A percentile compares a stretch with the other conserved stretches of the same genome.
phyloP scores from a whole-genome alignment of 192 early-diverging fungal genomes.

The Umbelopsis isabellina region DNA sequence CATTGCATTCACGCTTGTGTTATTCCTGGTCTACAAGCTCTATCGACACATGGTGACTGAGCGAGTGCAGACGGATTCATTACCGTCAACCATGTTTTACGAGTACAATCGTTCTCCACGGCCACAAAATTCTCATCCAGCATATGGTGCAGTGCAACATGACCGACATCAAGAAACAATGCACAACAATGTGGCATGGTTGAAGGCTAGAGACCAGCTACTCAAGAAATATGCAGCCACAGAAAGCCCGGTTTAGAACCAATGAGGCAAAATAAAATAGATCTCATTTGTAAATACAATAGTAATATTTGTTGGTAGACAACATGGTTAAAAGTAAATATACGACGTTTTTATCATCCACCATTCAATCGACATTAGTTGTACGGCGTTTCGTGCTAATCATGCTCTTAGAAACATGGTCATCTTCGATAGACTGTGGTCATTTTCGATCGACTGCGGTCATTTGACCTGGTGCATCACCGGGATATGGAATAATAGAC shows the following conservation, averaged over 20 bases:
- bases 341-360: no score
- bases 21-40: not conserved
- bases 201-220: not conserved
- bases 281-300: not conserved
- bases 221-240: not conserved
- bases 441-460: no score
- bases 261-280: no score
- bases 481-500: no score
- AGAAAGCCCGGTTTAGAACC: not conserved
- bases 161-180: not conserved
- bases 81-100: not conserved
- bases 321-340: no score
- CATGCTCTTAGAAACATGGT: no score
- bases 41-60: not conserved
- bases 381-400: no score
- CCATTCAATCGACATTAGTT: no score
- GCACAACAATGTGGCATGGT: not conserved
- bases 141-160: not conserved
- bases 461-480: no score
- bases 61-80: not conserved
- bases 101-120: slow-evolving; percentile 10
- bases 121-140: not conserved
- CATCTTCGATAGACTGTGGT: no score
- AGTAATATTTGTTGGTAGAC: not conserved
- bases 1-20: no score